A percentile compares a stretch with the other conserved stretches of the same genome.
Evolutionary conservation across 148 eudicot genomes (phyloP).

Genomic region (Silene conica): DNA sequence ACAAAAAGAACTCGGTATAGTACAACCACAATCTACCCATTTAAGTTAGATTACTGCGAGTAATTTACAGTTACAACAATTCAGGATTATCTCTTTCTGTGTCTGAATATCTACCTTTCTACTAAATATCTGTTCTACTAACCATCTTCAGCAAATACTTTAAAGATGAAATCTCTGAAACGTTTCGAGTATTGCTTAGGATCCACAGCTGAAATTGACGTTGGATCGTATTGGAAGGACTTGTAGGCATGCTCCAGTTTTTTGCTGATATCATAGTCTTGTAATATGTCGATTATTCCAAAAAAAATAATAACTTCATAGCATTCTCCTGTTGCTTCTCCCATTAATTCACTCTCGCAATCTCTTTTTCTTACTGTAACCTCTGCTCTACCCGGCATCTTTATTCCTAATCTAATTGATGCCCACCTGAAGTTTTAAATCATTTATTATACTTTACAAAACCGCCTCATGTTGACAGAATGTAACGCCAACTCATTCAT

Average conservation of each 20-base stretch:
- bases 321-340: constrained; percentile 65
- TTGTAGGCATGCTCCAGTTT: constrained; percentile 75
- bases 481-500: not conserved
- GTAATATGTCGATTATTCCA: constrained; percentile 66
- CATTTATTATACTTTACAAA: not conserved
- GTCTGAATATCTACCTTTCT: constrained; percentile 35
- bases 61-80: constrained; percentile 37
- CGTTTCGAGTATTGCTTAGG: constrained; percentile 66
- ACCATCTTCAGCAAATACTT: constrained; percentile 51
- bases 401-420: constrained; percentile 44
- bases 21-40: constrained; percentile 29
- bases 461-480: not conserved
- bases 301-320: constrained; percentile 53
- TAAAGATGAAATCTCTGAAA: constrained; percentile 60
- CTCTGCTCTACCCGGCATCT: constrained; percentile 65
- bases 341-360: constrained; percentile 44
- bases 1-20: constrained; percentile 20
- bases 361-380: constrained; percentile 50
- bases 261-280: constrained; percentile 75
- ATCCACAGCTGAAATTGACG: constrained; percentile 71
- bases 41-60: constrained; percentile 3
- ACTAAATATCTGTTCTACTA: constrained; percentile 25
- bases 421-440: constrained; percentile 37
- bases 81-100: constrained; percentile 17
- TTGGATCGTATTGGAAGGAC: constrained; percentile 57